These are phyloP conservation scores for Delonix regia DNA, from an alignment of 306 rosid species.

Conservation along the genomic window DNA sequence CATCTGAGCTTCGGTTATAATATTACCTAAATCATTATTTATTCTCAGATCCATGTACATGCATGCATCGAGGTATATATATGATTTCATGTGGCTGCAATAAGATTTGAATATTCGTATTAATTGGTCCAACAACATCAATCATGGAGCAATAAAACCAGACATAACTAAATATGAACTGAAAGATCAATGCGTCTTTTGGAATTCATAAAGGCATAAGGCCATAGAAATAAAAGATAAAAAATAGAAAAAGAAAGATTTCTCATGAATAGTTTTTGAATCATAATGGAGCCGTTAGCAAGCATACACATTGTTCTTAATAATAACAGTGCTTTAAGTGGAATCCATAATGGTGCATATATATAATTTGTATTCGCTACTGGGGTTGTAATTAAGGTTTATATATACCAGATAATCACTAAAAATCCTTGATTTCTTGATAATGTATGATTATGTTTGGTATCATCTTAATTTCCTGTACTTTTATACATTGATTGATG, in stretches of 20 bases:
- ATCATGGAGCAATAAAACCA: slow-evolving; percentile 30
- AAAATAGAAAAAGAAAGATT: neutral
- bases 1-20: neutral
- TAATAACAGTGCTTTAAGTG: neutral
- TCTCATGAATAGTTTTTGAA: slow-evolving; percentile 11
- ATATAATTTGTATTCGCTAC: neutral
- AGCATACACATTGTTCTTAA: neutral
- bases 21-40: neutral
- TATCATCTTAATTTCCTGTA: neutral
- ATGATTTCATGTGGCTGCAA: slow-evolving; percentile 38
- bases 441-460: slow-evolving; percentile 14
- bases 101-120: slow-evolving; percentile 28
- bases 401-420: slow-evolving; percentile 27
- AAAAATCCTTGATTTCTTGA: slow-evolving; percentile 23
- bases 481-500: slow-evolving; percentile 9
- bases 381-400: slow-evolving; percentile 2
- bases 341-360: neutral
- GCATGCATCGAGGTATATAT: slow-evolving; percentile 26
- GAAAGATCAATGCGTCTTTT: slow-evolving; percentile 2
- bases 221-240: neutral
- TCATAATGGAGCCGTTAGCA: slow-evolving; percentile 35
- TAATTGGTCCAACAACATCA: slow-evolving; percentile 38
- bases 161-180: slow-evolving; percentile 34
- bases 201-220: neutral
- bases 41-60: neutral